Evolutionary conservation across 2,329 filamentous ascomycete genomes (phyloP).

Genomic region (Ascochyta viciae-villosae): DNA sequence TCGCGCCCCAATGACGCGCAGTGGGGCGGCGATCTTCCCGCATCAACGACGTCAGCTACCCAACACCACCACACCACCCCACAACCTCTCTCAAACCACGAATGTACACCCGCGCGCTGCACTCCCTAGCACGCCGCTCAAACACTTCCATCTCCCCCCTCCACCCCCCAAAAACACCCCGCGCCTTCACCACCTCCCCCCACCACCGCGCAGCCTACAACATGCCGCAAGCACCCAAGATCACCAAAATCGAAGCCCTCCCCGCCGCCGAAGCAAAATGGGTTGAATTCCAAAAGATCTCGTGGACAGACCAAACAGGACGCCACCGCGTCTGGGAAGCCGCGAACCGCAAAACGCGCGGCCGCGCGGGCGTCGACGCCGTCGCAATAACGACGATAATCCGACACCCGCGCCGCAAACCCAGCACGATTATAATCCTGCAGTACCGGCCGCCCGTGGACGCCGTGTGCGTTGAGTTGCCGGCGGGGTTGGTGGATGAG

Average conservation of each 20-base stretch:
- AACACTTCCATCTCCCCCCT: neutral
- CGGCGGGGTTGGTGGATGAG: constrained; percentile 66
- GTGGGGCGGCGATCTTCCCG: constrained; percentile 3
- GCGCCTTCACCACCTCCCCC: constrained; percentile 22
- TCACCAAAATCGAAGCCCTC: constrained; percentile 55
- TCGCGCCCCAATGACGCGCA: constrained; percentile 12
- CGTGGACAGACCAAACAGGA: constrained; percentile 57
- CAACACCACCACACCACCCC: neutral
- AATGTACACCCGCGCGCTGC: constrained; percentile 12
- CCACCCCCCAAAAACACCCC: neutral
- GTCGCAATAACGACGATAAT: constrained; percentile 66
- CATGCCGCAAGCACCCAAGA: constrained; percentile 42
- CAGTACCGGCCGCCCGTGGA: constrained; percentile 68
- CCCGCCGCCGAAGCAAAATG: constrained; percentile 62
- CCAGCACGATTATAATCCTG: constrained; percentile 63
- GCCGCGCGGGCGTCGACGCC: constrained; percentile 64
- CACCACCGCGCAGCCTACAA: constrained; percentile 35
- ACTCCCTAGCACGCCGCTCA: neutral
- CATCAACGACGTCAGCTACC: constrained; percentile 12
- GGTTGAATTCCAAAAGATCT: constrained; percentile 63
- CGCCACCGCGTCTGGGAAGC: constrained; percentile 59
- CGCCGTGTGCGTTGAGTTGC: constrained; percentile 66
- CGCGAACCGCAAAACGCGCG: constrained; percentile 59
- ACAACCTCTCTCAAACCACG: neutral
- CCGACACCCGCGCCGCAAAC: constrained; percentile 54